A percentile compares a stretch with the other conserved stretches of the same genome.
These are phyloP conservation scores for Sisymbrium altissimum DNA, from an alignment of 345 rosid species.

Conservation along the genomic window DNA sequence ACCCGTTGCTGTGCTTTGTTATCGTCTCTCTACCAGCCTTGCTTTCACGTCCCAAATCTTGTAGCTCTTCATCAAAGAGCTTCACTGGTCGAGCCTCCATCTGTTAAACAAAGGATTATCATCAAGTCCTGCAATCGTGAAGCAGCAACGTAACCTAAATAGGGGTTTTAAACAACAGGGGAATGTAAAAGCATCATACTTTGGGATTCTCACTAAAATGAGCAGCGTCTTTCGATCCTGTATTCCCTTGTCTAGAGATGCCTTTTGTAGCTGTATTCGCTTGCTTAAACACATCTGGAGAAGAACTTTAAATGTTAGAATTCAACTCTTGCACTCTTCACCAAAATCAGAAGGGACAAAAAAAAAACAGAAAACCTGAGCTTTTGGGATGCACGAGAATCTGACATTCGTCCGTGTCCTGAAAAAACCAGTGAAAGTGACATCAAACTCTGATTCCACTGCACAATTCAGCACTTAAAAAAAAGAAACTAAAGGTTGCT, in stretches of 20 bases:
- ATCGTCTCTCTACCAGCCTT: constrained; percentile 30
- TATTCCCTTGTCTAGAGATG: constrained; percentile 28
- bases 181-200: constrained; percentile 41
- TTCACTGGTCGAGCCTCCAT: constrained; percentile 32
- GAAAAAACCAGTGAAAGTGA: constrained; percentile 20
- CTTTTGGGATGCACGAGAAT: constrained; percentile 25
- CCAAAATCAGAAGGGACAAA: background rate
- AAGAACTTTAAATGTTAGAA: constrained; percentile 22
- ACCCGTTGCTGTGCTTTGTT: constrained; percentile 30
- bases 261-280: constrained; percentile 1
- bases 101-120: constrained; percentile 40
- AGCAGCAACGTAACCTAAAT: constrained; percentile 10
- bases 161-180: background rate
- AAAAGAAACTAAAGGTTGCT: background rate
- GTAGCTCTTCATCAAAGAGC: constrained; percentile 31
- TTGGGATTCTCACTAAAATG: constrained; percentile 37
- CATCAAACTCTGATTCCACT: constrained; percentile 9
- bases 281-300: constrained; percentile 31
- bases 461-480: background rate
- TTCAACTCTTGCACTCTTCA: background rate
- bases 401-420: constrained; percentile 44
- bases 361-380: constrained; percentile 24
- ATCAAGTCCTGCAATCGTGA: background rate
- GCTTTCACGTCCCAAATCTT: constrained; percentile 26
- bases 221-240: constrained; percentile 32